These are phyloP conservation scores for Diaporthe ampelina DNA, from an alignment of 2,329 filamentous ascomycete genomes.

Conservation along the genomic window DNA sequence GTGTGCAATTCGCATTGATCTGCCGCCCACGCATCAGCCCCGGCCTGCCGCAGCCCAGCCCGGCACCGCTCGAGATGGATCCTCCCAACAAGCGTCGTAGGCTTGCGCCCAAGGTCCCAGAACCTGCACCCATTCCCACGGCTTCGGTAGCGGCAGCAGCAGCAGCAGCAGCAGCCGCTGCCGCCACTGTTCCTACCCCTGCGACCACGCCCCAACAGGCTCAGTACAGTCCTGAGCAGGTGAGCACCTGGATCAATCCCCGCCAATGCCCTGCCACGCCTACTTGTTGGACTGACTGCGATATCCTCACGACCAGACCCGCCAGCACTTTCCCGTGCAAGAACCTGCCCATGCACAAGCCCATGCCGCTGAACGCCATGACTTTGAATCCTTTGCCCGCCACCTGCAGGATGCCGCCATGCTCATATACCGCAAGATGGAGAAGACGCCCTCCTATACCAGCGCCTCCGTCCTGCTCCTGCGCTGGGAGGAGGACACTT, in stretches of 20 bases:
- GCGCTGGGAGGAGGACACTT: conserved; percentile 73
- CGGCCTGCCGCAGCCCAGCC: neutral
- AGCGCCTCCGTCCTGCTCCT: conserved; percentile 72
- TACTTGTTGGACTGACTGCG: conserved; percentile 17
- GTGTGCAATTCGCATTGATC: neutral
- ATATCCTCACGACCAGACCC: conserved; percentile 28
- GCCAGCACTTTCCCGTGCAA: conserved; percentile 42
- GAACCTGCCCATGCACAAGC: conserved; percentile 42
- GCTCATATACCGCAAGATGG: conserved; percentile 74
- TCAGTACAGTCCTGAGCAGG: conserved; percentile 43
- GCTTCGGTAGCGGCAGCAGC: conserved; percentile 12
- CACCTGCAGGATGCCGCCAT: conserved; percentile 78
- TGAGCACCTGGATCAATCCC: conserved; percentile 21
- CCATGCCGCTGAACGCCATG: conserved; percentile 62
- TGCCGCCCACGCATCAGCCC: neutral
- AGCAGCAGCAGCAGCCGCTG: conserved; percentile 21
- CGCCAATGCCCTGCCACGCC: neutral
- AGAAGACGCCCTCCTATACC: conserved; percentile 66
- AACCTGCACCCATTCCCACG: conserved; percentile 37
- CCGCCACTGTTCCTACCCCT: conserved; percentile 33
- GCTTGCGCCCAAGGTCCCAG: conserved; percentile 48
- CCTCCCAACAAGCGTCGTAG: conserved; percentile 49
- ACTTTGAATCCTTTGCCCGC: conserved; percentile 76
- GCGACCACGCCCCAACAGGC: conserved; percentile 41
- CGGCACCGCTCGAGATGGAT: conserved; percentile 43